Conservation (phyloP, 129 eudicot species). For the Arctium minus region DNA sequence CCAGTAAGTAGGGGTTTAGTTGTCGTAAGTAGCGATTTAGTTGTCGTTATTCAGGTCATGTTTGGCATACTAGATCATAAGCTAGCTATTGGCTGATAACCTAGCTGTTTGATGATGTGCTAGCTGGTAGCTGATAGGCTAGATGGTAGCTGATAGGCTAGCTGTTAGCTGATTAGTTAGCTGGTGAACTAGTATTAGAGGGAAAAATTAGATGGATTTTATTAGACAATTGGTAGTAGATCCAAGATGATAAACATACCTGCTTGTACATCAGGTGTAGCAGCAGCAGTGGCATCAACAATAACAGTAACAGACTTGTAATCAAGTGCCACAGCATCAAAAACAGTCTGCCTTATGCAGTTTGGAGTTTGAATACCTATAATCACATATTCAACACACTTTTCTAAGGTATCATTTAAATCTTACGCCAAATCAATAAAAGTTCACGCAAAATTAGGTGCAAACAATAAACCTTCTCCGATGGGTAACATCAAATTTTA, state of each 20-base stretch:
- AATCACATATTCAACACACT: background rate
- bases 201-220: background rate
- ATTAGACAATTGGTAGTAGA: background rate
- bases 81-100: background rate
- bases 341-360: constrained; percentile 42
- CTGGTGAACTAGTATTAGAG: background rate
- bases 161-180: background rate
- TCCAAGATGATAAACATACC: constrained; percentile 24
- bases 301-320: constrained; percentile 36
- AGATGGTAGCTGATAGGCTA: background rate
- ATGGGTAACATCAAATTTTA: too few relatives aligned
- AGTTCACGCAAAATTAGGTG: too few relatives aligned
- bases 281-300: constrained; percentile 47
- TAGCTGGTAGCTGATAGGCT: background rate
- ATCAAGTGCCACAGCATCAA: constrained; percentile 38
- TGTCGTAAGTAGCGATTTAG: too few relatives aligned
- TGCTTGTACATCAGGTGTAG: constrained; percentile 35
- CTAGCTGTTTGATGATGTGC: too few relatives aligned
- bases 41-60: background rate
- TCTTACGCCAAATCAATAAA: too few relatives aligned
- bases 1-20: background rate
- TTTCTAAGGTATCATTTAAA: background rate
- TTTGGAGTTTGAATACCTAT: constrained; percentile 86
- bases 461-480: too few relatives aligned
- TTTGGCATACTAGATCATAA: background rate